Evolutionary conservation across 495 filamentous ascomycete genomes (phyloP).

Genomic region (Neurospora terricola): DNA sequence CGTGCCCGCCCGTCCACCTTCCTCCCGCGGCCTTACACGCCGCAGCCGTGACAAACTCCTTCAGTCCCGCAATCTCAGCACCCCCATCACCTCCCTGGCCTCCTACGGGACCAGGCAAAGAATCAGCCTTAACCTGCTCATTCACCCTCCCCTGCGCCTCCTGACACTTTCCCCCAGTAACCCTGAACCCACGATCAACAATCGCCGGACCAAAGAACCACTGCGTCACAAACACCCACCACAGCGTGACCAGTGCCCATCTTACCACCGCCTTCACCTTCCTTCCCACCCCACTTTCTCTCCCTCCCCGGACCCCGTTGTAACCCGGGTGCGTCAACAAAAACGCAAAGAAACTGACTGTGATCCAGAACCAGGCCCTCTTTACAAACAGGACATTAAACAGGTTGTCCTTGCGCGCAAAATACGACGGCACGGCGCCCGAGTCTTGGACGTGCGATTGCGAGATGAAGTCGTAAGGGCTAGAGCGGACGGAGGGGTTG

Average conservation of each 20-base stretch:
- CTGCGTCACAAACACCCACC: conserved; percentile 78
- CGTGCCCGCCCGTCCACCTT: conserved; percentile 78
- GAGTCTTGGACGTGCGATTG: conserved; percentile 43
- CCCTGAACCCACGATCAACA: conserved; percentile 73
- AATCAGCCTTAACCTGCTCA: conserved; percentile 4
- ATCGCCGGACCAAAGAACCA: conserved; percentile 91
- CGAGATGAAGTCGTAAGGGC: conserved; percentile 43
- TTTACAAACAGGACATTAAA: conserved; percentile 92
- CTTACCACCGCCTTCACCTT: conserved; percentile 46
- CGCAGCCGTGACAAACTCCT: conserved; percentile 55
- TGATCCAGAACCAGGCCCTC: conserved; percentile 87
- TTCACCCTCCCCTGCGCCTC: conserved; percentile 23
- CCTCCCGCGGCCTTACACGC: conserved; percentile 78
- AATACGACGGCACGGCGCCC: conserved; percentile 66
- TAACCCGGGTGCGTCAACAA: conserved; percentile 48
- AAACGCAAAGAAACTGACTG: conserved; percentile 52
- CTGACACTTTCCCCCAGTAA: conserved; percentile 77
- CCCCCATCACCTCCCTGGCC: not conserved
- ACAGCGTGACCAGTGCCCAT: conserved; percentile 59
- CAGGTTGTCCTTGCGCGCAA: conserved; percentile 82
- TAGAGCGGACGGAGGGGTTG: conserved; percentile 54
- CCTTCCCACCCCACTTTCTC: not conserved
- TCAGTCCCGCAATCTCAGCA: conserved; percentile 20
- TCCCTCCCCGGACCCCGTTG: not conserved
- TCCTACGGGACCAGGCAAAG: not conserved